Evolutionary conservation across 2,329 filamentous ascomycete species (phyloP), one percentile per base, ranked within the genome.

Genomic region (Triangularia setosa): DNA sequence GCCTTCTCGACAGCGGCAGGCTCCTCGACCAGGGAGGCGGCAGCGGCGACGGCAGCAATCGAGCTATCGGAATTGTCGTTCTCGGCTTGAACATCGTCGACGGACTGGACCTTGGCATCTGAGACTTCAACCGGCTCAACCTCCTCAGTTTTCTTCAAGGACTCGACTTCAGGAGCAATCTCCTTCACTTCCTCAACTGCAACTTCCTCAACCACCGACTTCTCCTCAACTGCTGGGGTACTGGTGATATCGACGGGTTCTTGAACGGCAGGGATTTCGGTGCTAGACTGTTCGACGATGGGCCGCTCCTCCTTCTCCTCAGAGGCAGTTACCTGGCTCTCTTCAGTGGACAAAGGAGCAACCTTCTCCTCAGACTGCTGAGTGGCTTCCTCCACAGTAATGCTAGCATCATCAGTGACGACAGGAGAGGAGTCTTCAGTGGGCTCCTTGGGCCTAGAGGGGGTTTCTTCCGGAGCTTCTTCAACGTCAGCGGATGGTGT

Each of bases 281-380:
- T 44, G 21, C 53, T 25, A 27, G 61, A 28, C 55, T 52, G 24
- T 58, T 58, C 35, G 40, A 40, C 21, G 25, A 24, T 62, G 8
- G 68, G 56, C 30, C 63, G 62, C 58, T 67, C 65, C 28, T 28
- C 25, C 14, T 67, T 64, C 24, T 65, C 60, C 44, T 57, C 60
- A 25, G 8, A n/a, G 28, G 28, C 53, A 62, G 30, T 25, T 21
- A 44, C 54, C 23, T 48, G 54, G 24, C 53, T 27, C 24, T 56
- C 56, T 58, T 58, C 28, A 58, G 56, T 58, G 56, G 35, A 40
- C 16, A 40, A 35, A 25, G 12, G 35, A n/a, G 35, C 35, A 40
- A n/a, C 16, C 40, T 48, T 21, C 40, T 48, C 40, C 56, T 35
- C 35, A 24, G 56, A 11, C 56, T 58, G 30, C 57, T 59, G 27